Evolutionary conservation across 768 basidiomycete genomes (phyloP), one percentile per base, ranked within the genome.

Genomic region (Amanita fuliginea): DNA sequence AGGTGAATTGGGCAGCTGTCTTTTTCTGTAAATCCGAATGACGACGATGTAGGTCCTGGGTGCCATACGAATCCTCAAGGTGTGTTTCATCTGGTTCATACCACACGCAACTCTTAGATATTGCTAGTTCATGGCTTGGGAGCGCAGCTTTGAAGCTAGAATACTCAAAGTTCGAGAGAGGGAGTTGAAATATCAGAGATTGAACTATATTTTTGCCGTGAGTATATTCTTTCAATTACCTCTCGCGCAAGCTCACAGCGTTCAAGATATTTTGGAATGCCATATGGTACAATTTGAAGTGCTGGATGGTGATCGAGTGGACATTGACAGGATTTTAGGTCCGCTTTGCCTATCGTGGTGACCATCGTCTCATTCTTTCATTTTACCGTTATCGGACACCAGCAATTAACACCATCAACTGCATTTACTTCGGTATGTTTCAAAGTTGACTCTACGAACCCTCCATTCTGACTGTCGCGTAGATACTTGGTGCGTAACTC

Each of bases 51-150:
- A 94, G 83, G 79, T 93, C 53, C 69, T 93, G 8, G 89, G 89
- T 42, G 90, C 78, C 10, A 93, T 94, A 51, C 76, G 90, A 26
- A 94, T 94, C 89, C 78, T 94, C 56, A 94, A 95, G 58, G 73
- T 73, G 34, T 22, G 43, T 43, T 16, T 19, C 7, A 11, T 22
- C 41, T 22, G 7, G 11, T 46, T 33, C 34, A 13, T 61, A 44
- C 37, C 18, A 42, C 21, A 24, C 14, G n/a, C 4, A 18, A 1
- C 30, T 32, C 13, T 41, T 47, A 50, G 47, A 47, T 43, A 4
- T 32, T 51, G 3, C 53, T 2, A 85, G 81, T 96, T 94, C 65
- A 94, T 95, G 90, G 92, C 90, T 13, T 77, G 75, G 92, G 92
- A 96, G 62, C 80, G 92, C 21, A 89, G 80, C 60, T 94, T 94